These are phyloP conservation scores for Apiotrichum siamense DNA, from an alignment of 1,284 basidiomycete genomes.

Conservation along the genomic window DNA sequence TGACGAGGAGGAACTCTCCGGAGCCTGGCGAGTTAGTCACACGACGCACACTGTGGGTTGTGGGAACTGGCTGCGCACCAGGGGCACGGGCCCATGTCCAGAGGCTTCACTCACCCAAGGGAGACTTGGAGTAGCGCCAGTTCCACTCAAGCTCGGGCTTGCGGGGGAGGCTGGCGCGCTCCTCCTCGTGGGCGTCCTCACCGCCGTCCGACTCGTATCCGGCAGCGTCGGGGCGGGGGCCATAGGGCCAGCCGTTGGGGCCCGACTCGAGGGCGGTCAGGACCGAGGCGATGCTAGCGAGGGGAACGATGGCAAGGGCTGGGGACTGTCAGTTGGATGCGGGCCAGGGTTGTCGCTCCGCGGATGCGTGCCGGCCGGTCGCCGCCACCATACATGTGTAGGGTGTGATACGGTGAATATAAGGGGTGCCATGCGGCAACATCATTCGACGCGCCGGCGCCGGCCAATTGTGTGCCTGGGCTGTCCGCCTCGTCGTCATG, in stretches of 20 bases:
- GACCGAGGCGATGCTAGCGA: conserved; percentile 36
- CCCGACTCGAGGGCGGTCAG: conserved; percentile 42
- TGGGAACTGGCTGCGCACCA: no score
- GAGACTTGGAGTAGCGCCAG: conserved; percentile 47
- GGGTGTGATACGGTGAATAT: background rate
- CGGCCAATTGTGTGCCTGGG: background rate
- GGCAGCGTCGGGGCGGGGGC: conserved; percentile 31
- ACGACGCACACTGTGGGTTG: no score
- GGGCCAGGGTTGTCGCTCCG: no score
- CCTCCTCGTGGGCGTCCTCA: conserved; percentile 28
- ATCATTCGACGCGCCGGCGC: background rate
- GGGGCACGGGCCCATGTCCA: background rate
- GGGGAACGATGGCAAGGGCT: conserved; percentile 42
- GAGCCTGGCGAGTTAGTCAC: conserved; percentile 33
- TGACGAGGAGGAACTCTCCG: conserved; percentile 45
- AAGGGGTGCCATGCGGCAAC: background rate
- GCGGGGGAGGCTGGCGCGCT: conserved; percentile 15
- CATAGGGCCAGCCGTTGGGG: conserved; percentile 21
- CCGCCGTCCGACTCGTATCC: conserved; percentile 47
- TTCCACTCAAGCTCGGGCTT: conserved; percentile 36
- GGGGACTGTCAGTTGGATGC: background rate
- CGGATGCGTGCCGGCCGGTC: no score
- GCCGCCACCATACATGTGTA: no score
- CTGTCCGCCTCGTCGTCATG: background rate
- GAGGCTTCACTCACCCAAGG: conserved; percentile 37